These are phyloP conservation scores for Paramecium caudatum DNA, from an alignment of 73 alveolate species.

Conservation along the genomic window DNA sequence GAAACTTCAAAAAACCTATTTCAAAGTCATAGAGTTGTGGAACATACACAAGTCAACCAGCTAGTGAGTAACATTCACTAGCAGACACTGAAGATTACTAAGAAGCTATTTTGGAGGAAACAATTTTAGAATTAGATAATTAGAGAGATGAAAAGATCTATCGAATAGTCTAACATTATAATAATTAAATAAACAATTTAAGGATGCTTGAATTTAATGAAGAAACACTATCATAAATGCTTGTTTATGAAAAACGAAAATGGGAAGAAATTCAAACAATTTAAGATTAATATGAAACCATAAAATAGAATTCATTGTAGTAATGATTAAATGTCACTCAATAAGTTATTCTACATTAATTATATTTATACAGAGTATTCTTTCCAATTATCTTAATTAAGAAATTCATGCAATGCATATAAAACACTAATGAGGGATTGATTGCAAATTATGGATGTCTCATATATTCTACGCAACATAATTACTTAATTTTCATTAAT, in stretches of 20 bases:
- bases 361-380: not conserved
- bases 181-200: slow-evolving; percentile 37
- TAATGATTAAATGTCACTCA: not conserved
- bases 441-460: not conserved
- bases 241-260: not conserved
- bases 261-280: slow-evolving; percentile 51
- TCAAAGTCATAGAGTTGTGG: slow-evolving; percentile 41
- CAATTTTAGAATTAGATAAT: not conserved
- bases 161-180: slow-evolving; percentile 39
- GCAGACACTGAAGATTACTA: not conserved
- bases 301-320: not conserved
- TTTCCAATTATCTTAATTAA: not conserved
- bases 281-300: not conserved
- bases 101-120: not conserved
- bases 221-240: not conserved
- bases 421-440: not conserved
- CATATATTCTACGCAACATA: not conserved
- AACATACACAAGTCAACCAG: not conserved
- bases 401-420: not conserved
- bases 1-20: not conserved
- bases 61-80: not conserved
- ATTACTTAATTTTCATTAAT: not conserved
- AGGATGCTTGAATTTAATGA: not conserved
- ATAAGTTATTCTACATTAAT: not conserved
- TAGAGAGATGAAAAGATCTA: slow-evolving; percentile 41